Base-by-base conservation (phyloP, 108 stramenopile genomes). In the Cyclotella cryptica region DNA sequence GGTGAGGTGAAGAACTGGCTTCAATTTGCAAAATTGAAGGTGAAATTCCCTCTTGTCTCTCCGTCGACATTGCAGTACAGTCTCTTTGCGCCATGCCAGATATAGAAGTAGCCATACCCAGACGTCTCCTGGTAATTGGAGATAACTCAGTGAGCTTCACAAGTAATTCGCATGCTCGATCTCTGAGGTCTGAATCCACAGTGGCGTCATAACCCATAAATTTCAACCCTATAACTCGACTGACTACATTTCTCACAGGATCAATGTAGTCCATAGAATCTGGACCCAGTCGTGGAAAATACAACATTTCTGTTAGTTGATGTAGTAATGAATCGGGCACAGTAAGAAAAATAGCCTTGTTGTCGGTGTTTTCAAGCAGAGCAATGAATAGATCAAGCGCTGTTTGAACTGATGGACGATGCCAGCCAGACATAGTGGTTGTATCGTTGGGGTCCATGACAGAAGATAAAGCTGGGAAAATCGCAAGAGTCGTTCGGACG, bases 231-330 rank as follows among this genome's bases (percentile, higher is more conserved):
- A 79, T 86, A 43, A 93, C 88, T 15, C 85, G 74, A 4, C 77
- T 84, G 22, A 92, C 93, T 44, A 88, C 80, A 60, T 91, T 91
- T 61, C 65, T 68, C 9, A 86, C 72, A 17, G 94, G 94, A 77
- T 95, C 90, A 49, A 88, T 67, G 71, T 95, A 95, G 62, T 93
- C 94, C 77, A 93, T 61, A 18, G 88, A 78, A 69, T 93, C 92
- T 10, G 85, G 83, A 39, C 91, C 91, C 12, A 92, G 79, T 10
- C 94, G 85, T 21, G 90, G 94, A 41, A 93, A 69, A 71, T 86
- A 95, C 7, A 95, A 60, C 55, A 88, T 72, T 42, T 92, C 86
- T 0, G 85, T 80, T 64, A 95, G 74, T 43, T 87, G 89, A 52
- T 85, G 75, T 69, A 93, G 66, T 43, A 92, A 41, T 14, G 63